These are phyloP conservation scores for Arthrobotrys iridis DNA, from an alignment of 2,329 filamentous ascomycete species.

Conservation along the genomic window DNA sequence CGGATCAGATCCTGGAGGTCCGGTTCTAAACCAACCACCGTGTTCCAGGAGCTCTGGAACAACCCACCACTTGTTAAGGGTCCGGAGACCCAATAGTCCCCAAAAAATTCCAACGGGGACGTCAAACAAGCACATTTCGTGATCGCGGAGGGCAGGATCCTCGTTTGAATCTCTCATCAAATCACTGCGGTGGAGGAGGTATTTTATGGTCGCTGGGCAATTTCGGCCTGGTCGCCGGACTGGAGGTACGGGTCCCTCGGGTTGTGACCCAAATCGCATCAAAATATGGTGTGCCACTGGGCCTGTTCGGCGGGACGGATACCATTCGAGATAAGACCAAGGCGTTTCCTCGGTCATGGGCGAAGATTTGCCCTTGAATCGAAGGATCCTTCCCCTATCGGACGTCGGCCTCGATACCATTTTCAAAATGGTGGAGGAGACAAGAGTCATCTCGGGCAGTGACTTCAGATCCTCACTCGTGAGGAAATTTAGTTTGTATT, in stretches of 20 bases:
- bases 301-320: not conserved
- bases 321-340: constrained; percentile 18
- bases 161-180: not conserved
- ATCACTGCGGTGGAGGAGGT: constrained; percentile 8
- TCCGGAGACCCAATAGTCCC: constrained; percentile 22
- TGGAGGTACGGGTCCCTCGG: not conserved
- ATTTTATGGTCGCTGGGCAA: constrained; percentile 12
- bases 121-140: constrained; percentile 11
- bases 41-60: constrained; percentile 2
- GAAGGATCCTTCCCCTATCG: not conserved
- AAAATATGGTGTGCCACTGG: constrained; percentile 21
- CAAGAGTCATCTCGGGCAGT: not conserved
- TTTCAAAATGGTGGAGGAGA: constrained; percentile 12
- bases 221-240: not conserved
- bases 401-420: not conserved
- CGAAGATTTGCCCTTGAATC: constrained; percentile 20
- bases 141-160: not conserved
- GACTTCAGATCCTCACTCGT: not conserved
- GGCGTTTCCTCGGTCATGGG: not conserved
- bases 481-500: not conserved
- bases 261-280: constrained; percentile 6
- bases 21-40: not conserved
- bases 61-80: constrained; percentile 24
- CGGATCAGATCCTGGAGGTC: not conserved
- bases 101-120: constrained; percentile 27